Percentiles rank a stretch among this genome's conserved stretches.
These are phyloP conservation scores for Coemansia sp. DNA, from an alignment of 192 early-diverging fungal species.

Conservation along the genomic window DNA sequence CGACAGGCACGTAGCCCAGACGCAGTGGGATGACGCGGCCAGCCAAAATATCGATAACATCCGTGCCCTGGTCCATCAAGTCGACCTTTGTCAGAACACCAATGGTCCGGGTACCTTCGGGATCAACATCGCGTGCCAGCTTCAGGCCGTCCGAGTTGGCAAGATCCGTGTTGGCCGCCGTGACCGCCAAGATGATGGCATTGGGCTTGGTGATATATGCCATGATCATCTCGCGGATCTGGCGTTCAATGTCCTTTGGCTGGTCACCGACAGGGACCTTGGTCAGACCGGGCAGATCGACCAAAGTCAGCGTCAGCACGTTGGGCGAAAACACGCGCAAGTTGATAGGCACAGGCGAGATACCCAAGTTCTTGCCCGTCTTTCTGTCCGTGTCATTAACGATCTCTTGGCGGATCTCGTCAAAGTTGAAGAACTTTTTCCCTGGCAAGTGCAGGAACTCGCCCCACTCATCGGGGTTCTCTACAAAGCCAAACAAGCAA, in stretches of 20 bases:
- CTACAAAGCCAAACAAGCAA: conserved; percentile 11
- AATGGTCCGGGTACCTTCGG: conserved; percentile 96
- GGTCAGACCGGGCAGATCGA: conserved; percentile 98
- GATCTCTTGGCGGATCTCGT: conserved; percentile 97
- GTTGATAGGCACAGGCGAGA: conserved; percentile 97
- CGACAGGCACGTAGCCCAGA: conserved; percentile 97
- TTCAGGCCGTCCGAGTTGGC: conserved; percentile 99
- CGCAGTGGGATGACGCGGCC: conserved; percentile 95
- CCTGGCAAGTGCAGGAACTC: conserved; percentile 99
- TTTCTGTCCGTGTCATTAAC: conserved; percentile 87
- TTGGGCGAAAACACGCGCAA: conserved; percentile 97
- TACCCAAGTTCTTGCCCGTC: conserved; percentile 78
- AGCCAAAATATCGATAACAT: conserved; percentile 98
- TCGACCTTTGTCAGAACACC: conserved; percentile 99
- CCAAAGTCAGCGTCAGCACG: conserved; percentile 96
- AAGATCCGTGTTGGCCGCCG: conserved; percentile 96
- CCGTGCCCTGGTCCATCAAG: conserved; percentile 99
- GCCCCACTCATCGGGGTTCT: conserved; percentile 92
- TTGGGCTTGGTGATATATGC: conserved; percentile 98
- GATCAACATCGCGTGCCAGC: conserved; percentile 97
- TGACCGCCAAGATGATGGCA: conserved; percentile 97
- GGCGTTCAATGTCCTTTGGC: conserved; percentile 98
- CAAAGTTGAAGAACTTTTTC: conserved; percentile 92
- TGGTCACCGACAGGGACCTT: conserved; percentile 99
- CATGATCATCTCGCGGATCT: conserved; percentile 97